Conservation (phyloP, 2,329 filamentous ascomycete genomes). For the Alternaria panax region DNA sequence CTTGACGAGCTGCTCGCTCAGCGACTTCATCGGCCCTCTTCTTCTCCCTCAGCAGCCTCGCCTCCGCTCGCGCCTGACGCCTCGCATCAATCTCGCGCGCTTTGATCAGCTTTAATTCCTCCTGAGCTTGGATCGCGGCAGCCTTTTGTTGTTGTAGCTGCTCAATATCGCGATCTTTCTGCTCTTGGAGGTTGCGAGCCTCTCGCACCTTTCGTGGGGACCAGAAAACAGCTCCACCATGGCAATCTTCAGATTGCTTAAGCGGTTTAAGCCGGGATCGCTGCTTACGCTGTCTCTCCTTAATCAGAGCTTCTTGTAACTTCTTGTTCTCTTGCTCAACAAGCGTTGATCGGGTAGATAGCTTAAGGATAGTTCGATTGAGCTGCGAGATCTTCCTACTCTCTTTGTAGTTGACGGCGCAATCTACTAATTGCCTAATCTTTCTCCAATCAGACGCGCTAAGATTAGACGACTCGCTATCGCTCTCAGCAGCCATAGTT, state of each 20-base stretch:
- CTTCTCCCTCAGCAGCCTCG: background rate
- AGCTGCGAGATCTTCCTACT: background rate
- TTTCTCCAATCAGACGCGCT: background rate
- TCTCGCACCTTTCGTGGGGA: constrained; percentile 9
- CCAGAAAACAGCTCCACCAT: constrained; percentile 13
- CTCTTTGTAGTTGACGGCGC: background rate
- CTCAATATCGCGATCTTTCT: background rate
- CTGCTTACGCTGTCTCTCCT: constrained; percentile 1
- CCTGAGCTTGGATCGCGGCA: background rate
- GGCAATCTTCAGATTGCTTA: constrained; percentile 4
- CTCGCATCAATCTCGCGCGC: background rate
- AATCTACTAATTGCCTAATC: background rate
- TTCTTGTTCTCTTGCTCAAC: constrained; percentile 1
- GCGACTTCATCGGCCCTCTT: background rate
- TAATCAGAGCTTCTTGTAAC: constrained; percentile 4
- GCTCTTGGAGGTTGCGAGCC: background rate
- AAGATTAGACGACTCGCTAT: background rate
- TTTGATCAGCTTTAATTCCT: background rate
- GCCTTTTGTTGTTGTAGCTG: background rate
- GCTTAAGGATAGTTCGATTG: background rate
- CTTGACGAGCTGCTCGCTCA: background rate
- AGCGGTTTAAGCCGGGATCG: constrained; percentile 1
- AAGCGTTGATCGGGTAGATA: constrained; percentile 6
- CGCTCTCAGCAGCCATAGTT: background rate
- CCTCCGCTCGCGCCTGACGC: background rate